A percentile compares a stretch with the other conserved stretches of the same genome.
Evolutionary conservation across 306 rosid genomes (phyloP).

Genomic region (Adenanthera pavonina): DNA sequence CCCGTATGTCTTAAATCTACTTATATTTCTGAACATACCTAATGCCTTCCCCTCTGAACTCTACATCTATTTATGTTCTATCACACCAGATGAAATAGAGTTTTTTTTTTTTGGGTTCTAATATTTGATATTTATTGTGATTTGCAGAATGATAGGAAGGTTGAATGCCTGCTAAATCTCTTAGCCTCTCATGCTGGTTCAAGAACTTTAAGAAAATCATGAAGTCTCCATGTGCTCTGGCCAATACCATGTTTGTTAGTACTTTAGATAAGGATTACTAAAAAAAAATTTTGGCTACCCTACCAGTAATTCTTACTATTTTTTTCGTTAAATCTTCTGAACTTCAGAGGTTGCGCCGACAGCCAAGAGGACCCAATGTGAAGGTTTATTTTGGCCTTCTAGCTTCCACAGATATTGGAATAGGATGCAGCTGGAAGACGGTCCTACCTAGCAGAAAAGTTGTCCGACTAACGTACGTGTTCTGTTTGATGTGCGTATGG

Average conservation of each 20-base stretch:
- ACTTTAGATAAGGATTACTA: neutral
- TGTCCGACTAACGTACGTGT: neutral
- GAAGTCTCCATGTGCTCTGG: neutral
- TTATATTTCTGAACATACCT: neutral
- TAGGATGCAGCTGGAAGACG: neutral
- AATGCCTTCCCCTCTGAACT: neutral
- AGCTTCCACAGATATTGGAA: neutral
- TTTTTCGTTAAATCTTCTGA: neutral
- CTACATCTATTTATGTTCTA: neutral
- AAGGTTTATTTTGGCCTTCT: neutral
- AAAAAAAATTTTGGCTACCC: neutral
- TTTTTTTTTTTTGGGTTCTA: neutral
- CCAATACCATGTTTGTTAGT: neutral
- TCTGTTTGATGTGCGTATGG: neutral
- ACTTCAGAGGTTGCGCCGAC: neutral
- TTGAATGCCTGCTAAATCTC: slow-evolving; percentile 31
- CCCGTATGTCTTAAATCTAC: neutral
- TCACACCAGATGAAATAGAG: neutral
- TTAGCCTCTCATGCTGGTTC: neutral
- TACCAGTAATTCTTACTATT: neutral
- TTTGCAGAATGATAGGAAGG: slow-evolving; percentile 52
- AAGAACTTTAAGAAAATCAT: neutral
- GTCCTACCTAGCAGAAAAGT: neutral
- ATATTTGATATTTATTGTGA: neutral
- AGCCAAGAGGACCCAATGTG: neutral